Evolutionary conservation across 495 filamentous ascomycete species (phyloP).

Genomic region (Podospora conica): DNA sequence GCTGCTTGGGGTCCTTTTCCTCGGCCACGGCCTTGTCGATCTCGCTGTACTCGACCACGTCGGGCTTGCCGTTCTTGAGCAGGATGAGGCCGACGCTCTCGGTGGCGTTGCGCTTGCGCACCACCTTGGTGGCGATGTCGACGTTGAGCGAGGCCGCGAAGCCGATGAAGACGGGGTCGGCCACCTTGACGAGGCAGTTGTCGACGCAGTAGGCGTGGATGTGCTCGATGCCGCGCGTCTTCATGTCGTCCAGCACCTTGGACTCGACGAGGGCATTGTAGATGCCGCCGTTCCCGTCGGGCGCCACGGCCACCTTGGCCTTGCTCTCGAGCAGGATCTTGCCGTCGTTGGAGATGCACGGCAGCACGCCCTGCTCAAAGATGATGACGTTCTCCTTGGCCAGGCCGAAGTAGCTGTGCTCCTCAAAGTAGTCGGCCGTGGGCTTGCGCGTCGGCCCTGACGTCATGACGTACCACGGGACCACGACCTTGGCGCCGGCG

Average conservation of each 20-base stretch:
- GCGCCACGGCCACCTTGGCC: slow-evolving; percentile 87
- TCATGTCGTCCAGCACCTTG: slow-evolving; percentile 82
- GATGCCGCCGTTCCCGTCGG: slow-evolving; percentile 97
- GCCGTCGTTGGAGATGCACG: slow-evolving; percentile 94
- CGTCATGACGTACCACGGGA: slow-evolving; percentile 99
- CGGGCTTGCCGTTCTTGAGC: slow-evolving; percentile 89
- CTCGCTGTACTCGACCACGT: slow-evolving; percentile 98
- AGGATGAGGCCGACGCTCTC: slow-evolving; percentile 95
- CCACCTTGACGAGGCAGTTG: slow-evolving; percentile 97
- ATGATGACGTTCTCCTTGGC: slow-evolving; percentile 78
- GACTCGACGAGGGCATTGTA: slow-evolving; percentile 85
- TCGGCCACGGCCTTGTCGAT: slow-evolving; percentile 84
- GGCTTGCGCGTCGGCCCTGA: slow-evolving; percentile 90
- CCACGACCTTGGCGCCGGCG: slow-evolving; percentile 50
- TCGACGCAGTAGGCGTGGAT: slow-evolving; percentile 98
- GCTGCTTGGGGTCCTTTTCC: slow-evolving; percentile 79
- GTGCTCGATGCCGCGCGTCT: slow-evolving; percentile 82
- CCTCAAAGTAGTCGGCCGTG: slow-evolving; percentile 87
- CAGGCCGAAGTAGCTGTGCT: slow-evolving; percentile 86
- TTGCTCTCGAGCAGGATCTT: slow-evolving; percentile 94
- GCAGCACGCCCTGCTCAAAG: slow-evolving; percentile 95
- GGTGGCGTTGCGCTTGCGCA: slow-evolving; percentile 94
- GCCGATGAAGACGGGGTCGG: slow-evolving; percentile 92
- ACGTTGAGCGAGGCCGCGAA: slow-evolving; percentile 85
- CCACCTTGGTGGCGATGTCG: slow-evolving; percentile 96